These are phyloP conservation scores for Spathaspora passalidarum DNA, from an alignment of 805 yeast species.

Conservation along the genomic window DNA sequence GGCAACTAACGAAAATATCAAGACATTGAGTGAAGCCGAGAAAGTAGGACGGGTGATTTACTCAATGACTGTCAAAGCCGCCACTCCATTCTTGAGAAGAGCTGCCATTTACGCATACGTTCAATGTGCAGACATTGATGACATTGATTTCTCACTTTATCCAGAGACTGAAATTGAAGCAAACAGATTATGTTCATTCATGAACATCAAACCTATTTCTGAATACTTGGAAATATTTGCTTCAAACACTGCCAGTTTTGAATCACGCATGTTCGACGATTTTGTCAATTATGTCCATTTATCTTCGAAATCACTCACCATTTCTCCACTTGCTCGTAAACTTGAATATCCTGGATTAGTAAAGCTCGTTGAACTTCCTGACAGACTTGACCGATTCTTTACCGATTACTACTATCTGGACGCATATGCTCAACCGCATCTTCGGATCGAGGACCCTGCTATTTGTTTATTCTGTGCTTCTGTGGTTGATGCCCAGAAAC, in stretches of 20 bases:
- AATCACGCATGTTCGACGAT: conserved; percentile 18
- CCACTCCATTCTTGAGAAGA: conserved; percentile 65
- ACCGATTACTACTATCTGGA: conserved; percentile 52
- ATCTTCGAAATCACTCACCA: conserved; percentile 3
- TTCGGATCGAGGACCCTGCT: conserved; percentile 65
- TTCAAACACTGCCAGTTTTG: conserved; percentile 17
- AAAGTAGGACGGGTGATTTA: conserved; percentile 42
- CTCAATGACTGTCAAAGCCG: conserved; percentile 52
- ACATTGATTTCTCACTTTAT: conserved; percentile 17
- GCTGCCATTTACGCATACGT: conserved; percentile 55
- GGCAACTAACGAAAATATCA: conserved; percentile 11
- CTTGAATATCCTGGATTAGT: conserved; percentile 66
- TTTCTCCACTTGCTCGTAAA: conserved; percentile 14
- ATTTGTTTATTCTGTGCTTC: conserved; percentile 81
- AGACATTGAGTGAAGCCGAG: conserved; percentile 13
- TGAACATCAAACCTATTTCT: conserved; percentile 37
- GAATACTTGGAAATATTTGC: conserved; percentile 18
- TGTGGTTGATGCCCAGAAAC: conserved; percentile 63
- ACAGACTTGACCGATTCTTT: conserved; percentile 64
- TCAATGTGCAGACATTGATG: conserved; percentile 45
- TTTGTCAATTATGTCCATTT: conserved; percentile 15
- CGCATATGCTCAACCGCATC: conserved; percentile 36
- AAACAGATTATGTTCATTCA: conserved; percentile 47
- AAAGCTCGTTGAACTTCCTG: conserved; percentile 63
- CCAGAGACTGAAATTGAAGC: conserved; percentile 42